Conservation (phyloP, 2,329 filamentous ascomycete genomes). For the Exophiala oligosperma region DNA sequence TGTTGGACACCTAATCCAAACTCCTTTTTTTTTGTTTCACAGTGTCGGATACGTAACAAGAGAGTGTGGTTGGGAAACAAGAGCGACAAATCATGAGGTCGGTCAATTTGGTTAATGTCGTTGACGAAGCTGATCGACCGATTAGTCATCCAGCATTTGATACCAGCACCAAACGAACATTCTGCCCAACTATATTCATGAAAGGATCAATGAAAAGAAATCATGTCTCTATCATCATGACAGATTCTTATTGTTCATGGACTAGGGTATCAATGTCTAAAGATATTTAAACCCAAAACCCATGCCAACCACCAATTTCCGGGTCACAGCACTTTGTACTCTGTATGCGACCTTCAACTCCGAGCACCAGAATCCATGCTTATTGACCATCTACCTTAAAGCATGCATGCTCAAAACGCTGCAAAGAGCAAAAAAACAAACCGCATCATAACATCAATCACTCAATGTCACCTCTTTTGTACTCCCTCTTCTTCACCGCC, state of each 20-base stretch:
- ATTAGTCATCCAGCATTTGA: not conserved
- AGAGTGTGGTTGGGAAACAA: no score
- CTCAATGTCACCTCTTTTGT: conserved; percentile 43
- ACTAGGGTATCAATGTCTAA: conserved; percentile 17
- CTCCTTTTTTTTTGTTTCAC: not conserved
- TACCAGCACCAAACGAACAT: not conserved
- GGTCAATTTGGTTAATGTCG: no score
- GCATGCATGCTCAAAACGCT: not conserved
- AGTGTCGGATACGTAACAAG: no score
- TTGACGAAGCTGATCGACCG: not conserved
- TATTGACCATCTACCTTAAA: not conserved
- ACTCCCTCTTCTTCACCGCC: conserved; percentile 53
- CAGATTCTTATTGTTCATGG: not conserved
- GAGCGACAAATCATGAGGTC: no score
- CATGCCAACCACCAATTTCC: not conserved
- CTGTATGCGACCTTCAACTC: not conserved
- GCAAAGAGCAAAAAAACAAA: not conserved
- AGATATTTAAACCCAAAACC: not conserved
- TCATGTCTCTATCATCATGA: not conserved
- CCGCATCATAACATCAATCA: not conserved
- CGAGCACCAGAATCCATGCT: not conserved
- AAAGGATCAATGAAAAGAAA: not conserved
- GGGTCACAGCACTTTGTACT: not conserved
- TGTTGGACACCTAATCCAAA: not conserved
- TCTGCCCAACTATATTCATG: not conserved